Conservation (phyloP, 2,329 filamentous ascomycete genomes). For the Emergomyces orientalis region DNA sequence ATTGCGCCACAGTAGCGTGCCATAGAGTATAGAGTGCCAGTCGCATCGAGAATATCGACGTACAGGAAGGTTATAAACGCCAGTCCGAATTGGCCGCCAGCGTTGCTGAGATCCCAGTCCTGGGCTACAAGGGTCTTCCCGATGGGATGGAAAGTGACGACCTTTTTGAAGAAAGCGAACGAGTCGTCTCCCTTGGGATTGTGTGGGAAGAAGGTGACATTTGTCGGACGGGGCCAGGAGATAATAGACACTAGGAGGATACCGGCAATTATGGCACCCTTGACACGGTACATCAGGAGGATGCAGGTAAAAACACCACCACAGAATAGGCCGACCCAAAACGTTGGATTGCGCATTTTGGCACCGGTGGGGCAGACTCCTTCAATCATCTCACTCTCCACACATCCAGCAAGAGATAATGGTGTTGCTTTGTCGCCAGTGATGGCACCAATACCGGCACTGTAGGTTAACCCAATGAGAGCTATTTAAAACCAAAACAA, state of each 20-base stretch:
- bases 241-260: conserved; percentile 79
- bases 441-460: conserved; percentile 70
- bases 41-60: conserved; percentile 80
- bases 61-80: conserved; percentile 85
- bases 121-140: conserved; percentile 58
- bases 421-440: conserved; percentile 61
- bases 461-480: conserved; percentile 60
- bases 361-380: conserved; percentile 54
- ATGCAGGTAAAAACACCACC: conserved; percentile 71
- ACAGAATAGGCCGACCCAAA: conserved; percentile 86
- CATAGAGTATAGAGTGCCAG: conserved; percentile 83
- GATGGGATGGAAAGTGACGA: conserved; percentile 77
- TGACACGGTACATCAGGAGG: conserved; percentile 76
- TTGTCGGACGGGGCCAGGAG: conserved; percentile 71
- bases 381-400: conserved; percentile 35
- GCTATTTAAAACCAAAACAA: conserved; percentile 24
- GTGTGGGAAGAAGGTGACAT: conserved; percentile 73
- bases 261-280: conserved; percentile 75
- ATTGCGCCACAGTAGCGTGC: conserved; percentile 72
- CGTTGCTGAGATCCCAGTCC: conserved; percentile 59
- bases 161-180: conserved; percentile 82
- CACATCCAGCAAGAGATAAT: conserved; percentile 66
- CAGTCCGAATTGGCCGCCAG: conserved; percentile 68
- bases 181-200: conserved; percentile 56
- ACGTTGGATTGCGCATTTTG: conserved; percentile 73